These are phyloP conservation scores for Solanum hybrid DNA, from an alignment of 305 asterid species.

Conservation along the genomic window DNA sequence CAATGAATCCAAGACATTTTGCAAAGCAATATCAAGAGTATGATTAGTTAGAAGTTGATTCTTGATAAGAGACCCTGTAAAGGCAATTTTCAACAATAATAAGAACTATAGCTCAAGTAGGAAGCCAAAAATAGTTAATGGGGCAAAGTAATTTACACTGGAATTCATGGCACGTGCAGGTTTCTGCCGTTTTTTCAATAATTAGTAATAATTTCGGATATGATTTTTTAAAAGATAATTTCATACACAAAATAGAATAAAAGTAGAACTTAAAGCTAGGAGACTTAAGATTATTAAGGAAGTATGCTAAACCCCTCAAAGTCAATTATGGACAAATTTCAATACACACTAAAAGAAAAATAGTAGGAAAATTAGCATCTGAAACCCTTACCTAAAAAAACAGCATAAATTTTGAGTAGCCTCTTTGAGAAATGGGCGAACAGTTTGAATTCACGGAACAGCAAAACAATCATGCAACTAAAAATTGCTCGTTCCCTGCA, in stretches of 20 bases:
- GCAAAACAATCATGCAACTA: not conserved
- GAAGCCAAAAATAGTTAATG: not conserved
- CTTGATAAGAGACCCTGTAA: not conserved
- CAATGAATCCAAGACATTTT: not conserved
- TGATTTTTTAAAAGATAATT: too few species aligned
- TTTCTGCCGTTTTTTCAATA: not conserved
- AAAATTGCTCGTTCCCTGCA: not conserved
- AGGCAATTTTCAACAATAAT: not conserved
- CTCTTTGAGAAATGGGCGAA: not conserved
- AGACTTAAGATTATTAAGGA: not conserved
- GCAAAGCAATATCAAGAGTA: not conserved
- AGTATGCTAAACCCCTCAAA: not conserved
- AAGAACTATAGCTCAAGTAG: not conserved
- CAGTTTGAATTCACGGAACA: not conserved
- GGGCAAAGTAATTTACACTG: not conserved
- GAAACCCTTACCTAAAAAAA: not conserved
- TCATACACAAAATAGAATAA: not conserved
- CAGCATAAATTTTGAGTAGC: not conserved
- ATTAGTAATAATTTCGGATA: not conserved
- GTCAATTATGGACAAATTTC: not conserved
- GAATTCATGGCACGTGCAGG: not conserved
- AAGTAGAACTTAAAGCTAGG: not conserved
- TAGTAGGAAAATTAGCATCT: not conserved
- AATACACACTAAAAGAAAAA: not conserved
- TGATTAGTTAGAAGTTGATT: not conserved